Conservation (phyloP, 805 yeast genomes). For the Saturnispora sekii region DNA sequence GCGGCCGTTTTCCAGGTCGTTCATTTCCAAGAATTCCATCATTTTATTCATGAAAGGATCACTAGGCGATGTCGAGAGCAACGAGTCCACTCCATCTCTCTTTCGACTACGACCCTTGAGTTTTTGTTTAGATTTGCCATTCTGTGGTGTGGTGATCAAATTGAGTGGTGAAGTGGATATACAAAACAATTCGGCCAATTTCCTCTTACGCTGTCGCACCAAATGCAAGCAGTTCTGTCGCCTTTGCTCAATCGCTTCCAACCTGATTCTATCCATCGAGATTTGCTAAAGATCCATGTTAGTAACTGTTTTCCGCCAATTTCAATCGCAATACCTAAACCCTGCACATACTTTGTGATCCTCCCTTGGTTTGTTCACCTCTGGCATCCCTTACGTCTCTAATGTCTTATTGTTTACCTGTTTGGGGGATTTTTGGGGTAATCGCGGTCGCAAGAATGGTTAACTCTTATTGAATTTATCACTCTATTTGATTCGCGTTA, state of each 20-base stretch:
- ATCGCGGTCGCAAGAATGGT: background rate
- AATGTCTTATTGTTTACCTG: too few species aligned
- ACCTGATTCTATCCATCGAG: conserved; percentile 33
- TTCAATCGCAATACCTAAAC: background rate
- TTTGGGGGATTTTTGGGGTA: too few species aligned
- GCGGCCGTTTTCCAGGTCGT: conserved; percentile 41
- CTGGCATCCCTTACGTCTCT: too few species aligned
- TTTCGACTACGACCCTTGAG: too few species aligned
- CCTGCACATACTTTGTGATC: too few species aligned
- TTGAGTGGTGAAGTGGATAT: conserved; percentile 43
- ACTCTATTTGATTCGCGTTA: background rate
- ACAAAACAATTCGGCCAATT: conserved; percentile 52
- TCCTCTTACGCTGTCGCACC: conserved; percentile 43
- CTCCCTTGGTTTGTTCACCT: too few species aligned
- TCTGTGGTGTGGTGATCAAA: conserved; percentile 33
- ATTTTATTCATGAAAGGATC: conserved; percentile 18
- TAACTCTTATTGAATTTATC: background rate
- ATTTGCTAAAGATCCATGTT: conserved; percentile 3
- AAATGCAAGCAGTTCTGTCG: conserved; percentile 34
- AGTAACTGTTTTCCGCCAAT: background rate
- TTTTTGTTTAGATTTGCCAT: conserved; percentile 7
- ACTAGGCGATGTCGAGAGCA: background rate
- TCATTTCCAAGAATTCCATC: conserved; percentile 38
- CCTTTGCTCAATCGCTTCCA: conserved; percentile 37
- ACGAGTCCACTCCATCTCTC: background rate